phyloP scores from a whole-genome alignment of 257 asterid genomes.

The Ajuga chamaepitys region DNA sequence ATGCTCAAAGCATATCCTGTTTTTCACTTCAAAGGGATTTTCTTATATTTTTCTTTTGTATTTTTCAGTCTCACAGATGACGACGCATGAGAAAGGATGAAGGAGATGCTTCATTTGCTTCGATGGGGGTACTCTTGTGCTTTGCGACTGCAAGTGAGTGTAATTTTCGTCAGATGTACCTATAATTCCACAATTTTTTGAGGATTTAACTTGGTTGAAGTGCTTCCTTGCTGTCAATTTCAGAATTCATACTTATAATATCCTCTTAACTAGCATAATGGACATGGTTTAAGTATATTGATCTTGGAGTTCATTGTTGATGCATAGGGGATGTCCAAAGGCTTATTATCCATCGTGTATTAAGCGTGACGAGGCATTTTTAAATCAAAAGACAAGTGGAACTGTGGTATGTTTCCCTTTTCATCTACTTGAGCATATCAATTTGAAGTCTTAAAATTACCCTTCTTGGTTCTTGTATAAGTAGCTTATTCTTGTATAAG shows the following conservation, averaged over 20 bases:
- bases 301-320: neutral
- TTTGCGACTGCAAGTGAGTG: conserved; percentile 85
- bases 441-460: neutral
- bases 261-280: too few species aligned
- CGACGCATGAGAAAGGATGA: conserved; percentile 16
- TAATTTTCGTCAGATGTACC: neutral
- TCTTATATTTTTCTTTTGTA: too few species aligned
- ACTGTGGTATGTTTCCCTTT: conserved; percentile 43
- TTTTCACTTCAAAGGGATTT: too few species aligned
- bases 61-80: too few species aligned
- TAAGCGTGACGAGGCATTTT: conserved; percentile 81
- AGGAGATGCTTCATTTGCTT: conserved; percentile 86
- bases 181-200: neutral
- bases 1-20: too few species aligned
- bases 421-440: neutral
- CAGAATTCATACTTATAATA: too few species aligned
- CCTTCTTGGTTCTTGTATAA: neutral
- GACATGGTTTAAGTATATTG: neutral
- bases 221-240: too few species aligned
- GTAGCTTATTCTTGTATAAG: neutral
- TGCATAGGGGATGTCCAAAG: conserved; percentile 83
- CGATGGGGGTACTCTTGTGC: conserved; percentile 80
- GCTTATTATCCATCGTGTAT: conserved; percentile 86
- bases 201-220: too few species aligned
- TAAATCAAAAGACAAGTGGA: conserved; percentile 70